Conservation (phyloP, 1,284 basidiomycete species). For the Ustilago trichophora region DNA sequence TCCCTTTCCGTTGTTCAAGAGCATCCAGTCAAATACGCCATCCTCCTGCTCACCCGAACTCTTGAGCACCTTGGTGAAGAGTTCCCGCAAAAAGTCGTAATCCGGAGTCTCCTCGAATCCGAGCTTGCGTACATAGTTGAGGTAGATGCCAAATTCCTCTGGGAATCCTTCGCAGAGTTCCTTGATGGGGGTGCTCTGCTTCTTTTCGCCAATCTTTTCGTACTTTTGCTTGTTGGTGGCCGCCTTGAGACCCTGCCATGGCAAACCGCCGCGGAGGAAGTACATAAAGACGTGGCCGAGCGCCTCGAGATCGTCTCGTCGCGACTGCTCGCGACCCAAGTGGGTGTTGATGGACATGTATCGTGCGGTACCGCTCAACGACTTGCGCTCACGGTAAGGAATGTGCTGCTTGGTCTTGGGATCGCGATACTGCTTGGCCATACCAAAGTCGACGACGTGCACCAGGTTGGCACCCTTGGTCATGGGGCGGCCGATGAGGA, state of each 20-base stretch:
- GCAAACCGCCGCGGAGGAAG: slow-evolving; percentile 86
- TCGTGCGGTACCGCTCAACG: slow-evolving; percentile 84
- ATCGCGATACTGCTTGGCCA: slow-evolving; percentile 97
- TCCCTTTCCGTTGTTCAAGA: slow-evolving; percentile 87
- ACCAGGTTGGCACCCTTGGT: slow-evolving; percentile 86
- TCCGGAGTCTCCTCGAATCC: slow-evolving; percentile 94
- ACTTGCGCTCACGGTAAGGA: slow-evolving; percentile 93
- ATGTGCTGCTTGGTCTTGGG: slow-evolving; percentile 97
- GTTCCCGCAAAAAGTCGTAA: slow-evolving; percentile 91
- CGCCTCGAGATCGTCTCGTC: slow-evolving; percentile 91
- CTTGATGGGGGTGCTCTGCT: slow-evolving; percentile 95
- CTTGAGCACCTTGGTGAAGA: slow-evolving; percentile 90
- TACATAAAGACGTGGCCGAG: slow-evolving; percentile 98
- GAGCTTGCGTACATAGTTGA: slow-evolving; percentile 86
- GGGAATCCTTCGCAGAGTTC: slow-evolving; percentile 92
- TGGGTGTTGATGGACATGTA: slow-evolving; percentile 99
- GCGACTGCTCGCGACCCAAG: slow-evolving; percentile 91
- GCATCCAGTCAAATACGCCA: slow-evolving; percentile 88
- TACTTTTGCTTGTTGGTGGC: slow-evolving; percentile 99
- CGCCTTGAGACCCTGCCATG: slow-evolving; percentile 96
- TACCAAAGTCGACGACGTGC: slow-evolving; percentile 91
- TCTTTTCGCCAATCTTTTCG: slow-evolving; percentile 99
- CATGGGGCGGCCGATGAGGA: slow-evolving; percentile 87
- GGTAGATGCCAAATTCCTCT: slow-evolving; percentile 88
- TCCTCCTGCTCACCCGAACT: slow-evolving; percentile 87